Conservation (phyloP, 1,284 basidiomycete species). For the Pterulicium gracile region DNA sequence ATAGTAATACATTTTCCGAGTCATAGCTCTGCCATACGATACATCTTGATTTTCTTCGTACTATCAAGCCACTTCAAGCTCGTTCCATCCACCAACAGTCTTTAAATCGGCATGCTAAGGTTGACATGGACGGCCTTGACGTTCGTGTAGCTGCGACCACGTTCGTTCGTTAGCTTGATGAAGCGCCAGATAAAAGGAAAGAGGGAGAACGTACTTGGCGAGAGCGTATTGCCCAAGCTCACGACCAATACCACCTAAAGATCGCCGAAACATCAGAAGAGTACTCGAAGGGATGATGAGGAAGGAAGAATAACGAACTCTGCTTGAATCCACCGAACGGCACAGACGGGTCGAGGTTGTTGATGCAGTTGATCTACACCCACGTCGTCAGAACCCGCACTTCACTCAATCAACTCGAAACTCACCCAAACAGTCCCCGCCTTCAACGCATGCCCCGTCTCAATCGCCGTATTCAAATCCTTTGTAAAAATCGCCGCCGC, state of each 20-base stretch:
- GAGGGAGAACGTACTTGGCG: conserved; percentile 29
- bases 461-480: conserved; percentile 67
- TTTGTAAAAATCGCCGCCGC: conserved; percentile 79
- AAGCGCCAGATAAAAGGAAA: not conserved
- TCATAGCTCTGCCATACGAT: too few relatives aligned
- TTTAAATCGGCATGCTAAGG: conserved; percentile 27
- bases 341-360: conserved; percentile 51
- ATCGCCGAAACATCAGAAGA: too few relatives aligned
- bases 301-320: conserved; percentile 18
- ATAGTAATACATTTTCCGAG: too few relatives aligned
- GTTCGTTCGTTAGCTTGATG: conserved; percentile 10
- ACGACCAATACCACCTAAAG: conserved; percentile 57
- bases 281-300: not conserved
- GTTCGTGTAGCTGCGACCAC: conserved; percentile 57
- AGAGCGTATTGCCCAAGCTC: conserved; percentile 82
- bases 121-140: conserved; percentile 84
- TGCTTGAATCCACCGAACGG: conserved; percentile 91
- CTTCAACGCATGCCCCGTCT: conserved; percentile 66
- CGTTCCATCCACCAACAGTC: too few relatives aligned
- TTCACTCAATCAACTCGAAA: conserved; percentile 2
- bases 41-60: too few relatives aligned
- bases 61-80: too few relatives aligned
- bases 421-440: conserved; percentile 73
- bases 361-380: conserved; percentile 62
- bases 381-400: too few relatives aligned